These are phyloP conservation scores for Maudiozyma barnettii DNA, from an alignment of 805 yeast species.

Conservation along the genomic window DNA sequence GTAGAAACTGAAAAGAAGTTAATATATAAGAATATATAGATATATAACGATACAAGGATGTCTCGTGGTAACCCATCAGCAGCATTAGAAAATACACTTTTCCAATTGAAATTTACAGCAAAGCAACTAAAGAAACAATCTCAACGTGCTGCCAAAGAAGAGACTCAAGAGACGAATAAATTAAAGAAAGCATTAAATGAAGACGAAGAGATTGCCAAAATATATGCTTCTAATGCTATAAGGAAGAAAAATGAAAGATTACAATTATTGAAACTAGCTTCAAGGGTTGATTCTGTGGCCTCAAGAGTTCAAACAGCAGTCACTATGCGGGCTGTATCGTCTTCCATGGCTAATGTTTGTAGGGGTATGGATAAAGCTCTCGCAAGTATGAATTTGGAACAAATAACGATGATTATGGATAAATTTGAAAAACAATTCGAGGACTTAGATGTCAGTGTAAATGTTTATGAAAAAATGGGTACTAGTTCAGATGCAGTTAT, in stretches of 20 bases:
- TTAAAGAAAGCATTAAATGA: conserved; percentile 53
- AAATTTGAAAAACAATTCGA: conserved; percentile 94
- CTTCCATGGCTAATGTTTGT: conserved; percentile 87
- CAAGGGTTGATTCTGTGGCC: conserved; percentile 92
- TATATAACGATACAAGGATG: conserved; percentile 9
- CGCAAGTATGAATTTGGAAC: conserved; percentile 90
- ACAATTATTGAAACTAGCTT: conserved; percentile 70
- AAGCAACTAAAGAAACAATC: conserved; percentile 89
- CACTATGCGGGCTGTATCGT: conserved; percentile 91
- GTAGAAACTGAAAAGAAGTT: too few species aligned
- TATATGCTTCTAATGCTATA: conserved; percentile 93
- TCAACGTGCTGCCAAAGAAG: conserved; percentile 82
- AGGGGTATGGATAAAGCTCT: conserved; percentile 94
- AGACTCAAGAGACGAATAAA: conserved; percentile 73
- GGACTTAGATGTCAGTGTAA: conserved; percentile 87
- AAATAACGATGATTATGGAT: conserved; percentile 91
- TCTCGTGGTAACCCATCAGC: conserved; percentile 22
- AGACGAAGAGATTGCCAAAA: conserved; percentile 75
- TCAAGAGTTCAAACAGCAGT: conserved; percentile 95
- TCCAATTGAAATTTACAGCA: conserved; percentile 64
- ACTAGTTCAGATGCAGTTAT: conserved; percentile 77
- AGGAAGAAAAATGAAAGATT: conserved; percentile 82
- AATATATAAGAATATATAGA: background rate
- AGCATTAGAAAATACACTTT: conserved; percentile 29
- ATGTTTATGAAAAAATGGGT: conserved; percentile 87